Base-by-base conservation (phyloP, 148 eudicot genomes). In the Amaranthus hypochondriacus region DNA sequence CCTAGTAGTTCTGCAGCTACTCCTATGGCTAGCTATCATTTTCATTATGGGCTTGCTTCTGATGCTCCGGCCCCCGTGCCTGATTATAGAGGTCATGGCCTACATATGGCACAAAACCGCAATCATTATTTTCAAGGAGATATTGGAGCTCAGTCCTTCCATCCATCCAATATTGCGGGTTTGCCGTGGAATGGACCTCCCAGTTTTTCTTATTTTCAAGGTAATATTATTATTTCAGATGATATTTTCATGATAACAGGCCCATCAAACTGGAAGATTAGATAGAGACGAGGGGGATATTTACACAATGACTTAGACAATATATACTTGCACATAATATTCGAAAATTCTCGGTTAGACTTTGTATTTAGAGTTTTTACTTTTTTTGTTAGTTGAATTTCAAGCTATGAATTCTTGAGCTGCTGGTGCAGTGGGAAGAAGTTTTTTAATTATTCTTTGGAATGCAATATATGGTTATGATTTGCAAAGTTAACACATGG, bases 1-100 rank as follows among this genome's bases (percentile, higher is more conserved):
- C 84, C 97, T 50, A 89, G 97, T 79, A 87, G 89, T 74, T 83
- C 90, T 77, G 76, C 85, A 13, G 64, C 76, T 43, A 56, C 67
- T 8, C 84, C 88, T 4, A 57, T 78, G 81, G 64, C 63, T 82
- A 66, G 75, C 53, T 71, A 76, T 57, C 93, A 86, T 61, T 60
- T 78, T 78, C 89, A 88, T 52, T 70, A 83, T 62, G 87, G 85
- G 62, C 62, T 79, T 62, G 21, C 78, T 62, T 4, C 64, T 66
- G 90, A 88, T 78, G 73, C 88, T 5, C 75, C 87, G 60, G 79
- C 78, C 76, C 75, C 82, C 5, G 65, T 79, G 50, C 86, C 85
- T 48, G 92, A 84, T 52, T 84, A 75, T 49, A 76, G 85, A 77
- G 83, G 82, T 57, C 85, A 81, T 77, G 87, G 74, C 28, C 48